Percentiles rank a stretch among this genome's conserved stretches.
phyloP scores from a whole-genome alignment of 306 rosid genomes.

The Rubus parviflorus region DNA sequence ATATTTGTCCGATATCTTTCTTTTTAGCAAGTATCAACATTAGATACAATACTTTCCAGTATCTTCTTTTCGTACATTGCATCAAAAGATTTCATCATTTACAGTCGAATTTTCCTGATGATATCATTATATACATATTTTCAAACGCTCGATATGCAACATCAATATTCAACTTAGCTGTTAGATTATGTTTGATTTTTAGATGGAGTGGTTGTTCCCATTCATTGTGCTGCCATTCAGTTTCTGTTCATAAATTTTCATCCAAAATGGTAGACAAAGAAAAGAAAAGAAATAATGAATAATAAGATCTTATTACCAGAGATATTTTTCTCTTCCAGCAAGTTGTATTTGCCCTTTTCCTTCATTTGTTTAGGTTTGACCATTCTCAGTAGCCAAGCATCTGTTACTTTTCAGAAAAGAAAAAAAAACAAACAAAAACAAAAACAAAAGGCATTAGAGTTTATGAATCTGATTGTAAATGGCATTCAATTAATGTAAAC shows the following conservation, averaged over 20 bases:
- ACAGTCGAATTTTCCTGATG: background rate
- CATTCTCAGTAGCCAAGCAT: background rate
- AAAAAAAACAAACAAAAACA: background rate
- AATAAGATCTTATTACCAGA: no score
- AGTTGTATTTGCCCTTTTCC: background rate
- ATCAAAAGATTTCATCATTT: background rate
- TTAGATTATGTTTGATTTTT: background rate
- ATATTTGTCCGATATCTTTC: background rate
- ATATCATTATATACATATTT: background rate
- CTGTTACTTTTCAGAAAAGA: background rate
- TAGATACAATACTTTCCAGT: background rate
- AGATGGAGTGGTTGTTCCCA: constrained; percentile 14
- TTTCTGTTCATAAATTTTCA: background rate
- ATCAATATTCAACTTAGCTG: background rate
- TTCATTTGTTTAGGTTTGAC: background rate
- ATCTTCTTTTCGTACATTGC: background rate
- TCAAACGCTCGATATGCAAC: background rate
- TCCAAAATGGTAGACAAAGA: background rate
- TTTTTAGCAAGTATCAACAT: background rate
- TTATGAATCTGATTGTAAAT: background rate
- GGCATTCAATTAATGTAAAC: background rate
- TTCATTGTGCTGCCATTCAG: background rate
- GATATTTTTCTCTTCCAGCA: background rate
- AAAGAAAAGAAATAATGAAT: background rate
- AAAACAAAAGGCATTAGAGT: background rate